These are phyloP conservation scores for Botryotinia calthae DNA, from an alignment of 2,329 filamentous ascomycete species.

Conservation along the genomic window DNA sequence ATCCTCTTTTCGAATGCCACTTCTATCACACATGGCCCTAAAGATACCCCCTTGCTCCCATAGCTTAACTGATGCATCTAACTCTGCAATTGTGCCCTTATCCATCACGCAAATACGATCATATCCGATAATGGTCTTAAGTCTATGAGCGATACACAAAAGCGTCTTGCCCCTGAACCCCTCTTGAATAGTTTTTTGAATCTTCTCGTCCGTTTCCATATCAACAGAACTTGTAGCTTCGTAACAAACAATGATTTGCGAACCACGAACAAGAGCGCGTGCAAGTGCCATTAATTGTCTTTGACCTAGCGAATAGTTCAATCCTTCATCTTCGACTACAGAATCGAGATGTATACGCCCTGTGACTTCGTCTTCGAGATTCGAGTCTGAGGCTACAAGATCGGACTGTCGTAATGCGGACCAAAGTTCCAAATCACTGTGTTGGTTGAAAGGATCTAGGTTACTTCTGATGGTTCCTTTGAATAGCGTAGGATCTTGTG, in stretches of 20 bases:
- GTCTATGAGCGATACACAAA: conserved; percentile 86
- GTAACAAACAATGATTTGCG: conserved; percentile 93
- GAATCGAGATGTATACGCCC: conserved; percentile 77
- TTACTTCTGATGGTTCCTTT: conserved; percentile 76
- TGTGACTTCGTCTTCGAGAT: conserved; percentile 40
- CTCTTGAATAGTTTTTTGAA: conserved; percentile 81
- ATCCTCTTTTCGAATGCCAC: conserved; percentile 45
- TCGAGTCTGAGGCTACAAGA: conserved; percentile 55
- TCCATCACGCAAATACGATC: conserved; percentile 98
- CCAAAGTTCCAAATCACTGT: conserved; percentile 76
- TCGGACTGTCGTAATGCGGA: conserved; percentile 73
- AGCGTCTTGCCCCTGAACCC: conserved; percentile 86
- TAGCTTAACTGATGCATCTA: conserved; percentile 72
- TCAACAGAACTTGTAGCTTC: conserved; percentile 92
- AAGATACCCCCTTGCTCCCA: conserved; percentile 79
- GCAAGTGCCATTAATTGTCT: conserved; percentile 94
- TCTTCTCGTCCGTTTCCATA: conserved; percentile 95
- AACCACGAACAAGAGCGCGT: conserved; percentile 80
- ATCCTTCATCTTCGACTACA: conserved; percentile 85
- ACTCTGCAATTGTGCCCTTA: conserved; percentile 78
- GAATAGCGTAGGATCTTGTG: conserved; percentile 82
- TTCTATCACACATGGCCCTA: conserved; percentile 63
- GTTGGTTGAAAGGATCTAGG: conserved; percentile 76
- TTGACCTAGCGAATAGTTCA: conserved; percentile 95
- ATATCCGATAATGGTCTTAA: conserved; percentile 90